phyloP scores from a whole-genome alignment of 1,284 basidiomycete genomes.

The Ustilago lituana region DNA sequence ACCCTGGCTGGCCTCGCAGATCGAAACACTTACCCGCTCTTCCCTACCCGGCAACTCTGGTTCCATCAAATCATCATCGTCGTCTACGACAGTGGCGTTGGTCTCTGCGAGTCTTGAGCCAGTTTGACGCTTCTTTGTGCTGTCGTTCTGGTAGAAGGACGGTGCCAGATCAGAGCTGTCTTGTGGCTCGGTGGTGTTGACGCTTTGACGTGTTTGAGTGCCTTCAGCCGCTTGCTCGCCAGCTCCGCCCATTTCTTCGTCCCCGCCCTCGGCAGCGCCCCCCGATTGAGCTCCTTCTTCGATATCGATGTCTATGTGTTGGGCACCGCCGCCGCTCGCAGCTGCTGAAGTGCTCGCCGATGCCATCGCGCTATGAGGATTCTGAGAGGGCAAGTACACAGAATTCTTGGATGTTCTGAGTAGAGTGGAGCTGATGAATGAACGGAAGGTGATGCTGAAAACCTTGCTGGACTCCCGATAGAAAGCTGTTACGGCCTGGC shows the following conservation, averaged over 20 bases:
- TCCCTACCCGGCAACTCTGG: conserved; percentile 23
- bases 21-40: conserved; percentile 17
- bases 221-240: conserved; percentile 13
- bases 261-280: neutral
- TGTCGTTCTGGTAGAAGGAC: conserved; percentile 23
- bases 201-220: conserved; percentile 25
- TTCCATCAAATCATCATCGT: conserved; percentile 35
- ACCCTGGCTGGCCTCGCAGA: no score
- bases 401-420: no score
- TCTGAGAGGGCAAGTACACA: no score
- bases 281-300: conserved; percentile 13
- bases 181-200: conserved; percentile 3
- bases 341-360: conserved; percentile 14
- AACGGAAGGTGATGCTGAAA: no score
- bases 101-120: conserved; percentile 6
- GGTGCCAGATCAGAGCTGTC: conserved; percentile 29
- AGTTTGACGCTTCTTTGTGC: conserved; percentile 14
- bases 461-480: no score
- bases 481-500: no score
- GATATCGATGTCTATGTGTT: conserved; percentile 16
- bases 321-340: conserved; percentile 7
- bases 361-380: conserved; percentile 16
- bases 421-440: no score
- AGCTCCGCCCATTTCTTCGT: conserved; percentile 21
- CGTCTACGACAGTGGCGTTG: conserved; percentile 1